Evolutionary conservation across 2,329 filamentous ascomycete genomes (phyloP), one percentile per base, ranked within the genome.

Genomic region (Exutisphaerella laricina): DNA sequence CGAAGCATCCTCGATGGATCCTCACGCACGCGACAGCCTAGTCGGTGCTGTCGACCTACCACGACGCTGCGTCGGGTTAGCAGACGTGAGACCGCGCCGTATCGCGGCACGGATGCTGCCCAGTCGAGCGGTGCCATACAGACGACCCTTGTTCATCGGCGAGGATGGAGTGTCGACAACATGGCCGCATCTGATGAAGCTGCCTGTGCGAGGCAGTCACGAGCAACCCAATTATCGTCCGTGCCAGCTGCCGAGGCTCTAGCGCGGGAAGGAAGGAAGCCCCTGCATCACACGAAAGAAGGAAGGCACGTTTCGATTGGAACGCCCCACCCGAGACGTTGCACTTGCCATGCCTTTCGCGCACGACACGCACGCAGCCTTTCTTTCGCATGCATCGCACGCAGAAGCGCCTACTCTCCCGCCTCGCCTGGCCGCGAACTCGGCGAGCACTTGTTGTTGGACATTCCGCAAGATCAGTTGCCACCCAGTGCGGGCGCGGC

Each of bases 21-120:
- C 25, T 35, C 41, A 31, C 32, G 31, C 43, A 49, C 47, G 43
- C 47, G 43, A 49, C 43, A 37, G 32, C 32, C 43, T 43, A 41
- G 39, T 33, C 39, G 26, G 25, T n/a, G n/a, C 29, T 29, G 14
- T 45, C 20, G 36, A 41, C 43, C 39, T 43, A 49, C 43, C 43
- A 49, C 32, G 40, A 31, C 18, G 36, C 37, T 41, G 16, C 17
- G 13, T 32, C 31, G 21, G 45, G 41, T 43, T 49, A 33, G 39
- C 26, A 20, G 21, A 12, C 14, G 37, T 32, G 41, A 45, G 35
- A 39, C 42, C 39, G 39, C 40, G 43, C 40, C 41, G 23, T 20
- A 35, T 17, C 16, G n/a, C 33, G 33, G 33, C 16, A 21, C 18
- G 33, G 33, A 20, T n/a, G 33, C 20, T 12, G 18, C 20, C 20